phyloP scores from a whole-genome alignment of 805 yeast species.

The Ogataea angusta region DNA sequence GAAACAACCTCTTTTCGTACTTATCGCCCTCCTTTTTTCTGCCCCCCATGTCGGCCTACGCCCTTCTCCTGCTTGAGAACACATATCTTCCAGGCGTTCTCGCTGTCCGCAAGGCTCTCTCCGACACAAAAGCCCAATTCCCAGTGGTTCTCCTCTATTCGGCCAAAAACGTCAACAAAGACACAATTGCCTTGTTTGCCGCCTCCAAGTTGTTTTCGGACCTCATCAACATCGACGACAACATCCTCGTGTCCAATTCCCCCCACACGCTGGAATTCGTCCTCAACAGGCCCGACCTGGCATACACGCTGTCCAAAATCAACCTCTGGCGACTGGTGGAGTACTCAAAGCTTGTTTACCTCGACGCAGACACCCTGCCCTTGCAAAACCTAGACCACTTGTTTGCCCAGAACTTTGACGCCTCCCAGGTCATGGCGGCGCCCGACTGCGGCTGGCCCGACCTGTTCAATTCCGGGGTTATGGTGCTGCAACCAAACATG shows the following conservation, averaged over 20 bases:
- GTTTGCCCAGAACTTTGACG: constrained; percentile 24
- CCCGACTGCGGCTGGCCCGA: constrained; percentile 95
- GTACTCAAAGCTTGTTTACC: constrained; percentile 49
- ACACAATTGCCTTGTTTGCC: constrained; percentile 12
- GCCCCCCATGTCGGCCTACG: constrained; percentile 24
- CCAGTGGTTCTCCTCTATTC: constrained; percentile 28
- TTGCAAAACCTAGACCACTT: constrained; percentile 35
- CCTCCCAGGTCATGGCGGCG: constrained; percentile 45
- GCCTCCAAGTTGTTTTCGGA: constrained; percentile 17
- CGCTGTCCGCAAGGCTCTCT: constrained; percentile 29
- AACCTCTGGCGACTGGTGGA: constrained; percentile 46
- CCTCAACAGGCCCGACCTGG: constrained; percentile 32
- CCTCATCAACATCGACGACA: constrained; percentile 23
- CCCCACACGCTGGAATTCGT: constrained; percentile 17
- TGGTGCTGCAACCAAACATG: constrained; percentile 53
- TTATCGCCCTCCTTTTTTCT: background rate
- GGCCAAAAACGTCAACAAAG: constrained; percentile 10
- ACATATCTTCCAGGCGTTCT: constrained; percentile 38
- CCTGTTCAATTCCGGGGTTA: constrained; percentile 77
- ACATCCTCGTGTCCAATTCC: constrained; percentile 21
- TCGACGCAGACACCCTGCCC: constrained; percentile 58
- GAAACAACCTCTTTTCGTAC: background rate
- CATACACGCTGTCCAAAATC: constrained; percentile 49
- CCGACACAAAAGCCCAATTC: constrained; percentile 12
- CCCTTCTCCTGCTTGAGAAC: constrained; percentile 34